These are phyloP conservation scores for Biscogniauxia marginata DNA, from an alignment of 2,329 filamentous ascomycete genomes.

Conservation along the genomic window DNA sequence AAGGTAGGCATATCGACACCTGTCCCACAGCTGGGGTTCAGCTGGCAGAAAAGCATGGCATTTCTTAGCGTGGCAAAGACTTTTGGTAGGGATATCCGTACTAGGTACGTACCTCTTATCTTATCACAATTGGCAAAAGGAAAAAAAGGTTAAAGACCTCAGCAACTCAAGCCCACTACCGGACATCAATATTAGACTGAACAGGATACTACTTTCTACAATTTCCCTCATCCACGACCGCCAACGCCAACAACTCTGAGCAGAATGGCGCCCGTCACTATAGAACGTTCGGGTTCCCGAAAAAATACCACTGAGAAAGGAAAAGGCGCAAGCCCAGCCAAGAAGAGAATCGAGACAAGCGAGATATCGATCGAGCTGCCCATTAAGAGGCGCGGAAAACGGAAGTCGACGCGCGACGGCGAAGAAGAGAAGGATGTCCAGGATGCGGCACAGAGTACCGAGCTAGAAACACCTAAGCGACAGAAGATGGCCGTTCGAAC, in stretches of 20 bases:
- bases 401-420: slow-evolving; percentile 12
- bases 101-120: too few relatives aligned
- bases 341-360: background rate
- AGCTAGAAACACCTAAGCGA: slow-evolving; percentile 15
- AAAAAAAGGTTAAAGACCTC: too few relatives aligned
- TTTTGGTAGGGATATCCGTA: too few relatives aligned
- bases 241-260: background rate
- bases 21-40: too few relatives aligned
- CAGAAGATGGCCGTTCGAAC: slow-evolving; percentile 26
- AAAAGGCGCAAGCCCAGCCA: background rate
- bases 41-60: too few relatives aligned
- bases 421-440: slow-evolving; percentile 2
- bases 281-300: slow-evolving; percentile 19
- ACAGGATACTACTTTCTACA: too few relatives aligned
- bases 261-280: slow-evolving; percentile 31
- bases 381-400: slow-evolving; percentile 17
- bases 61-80: too few relatives aligned
- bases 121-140: too few relatives aligned
- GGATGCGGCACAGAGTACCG: background rate
- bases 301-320: slow-evolving; percentile 6
- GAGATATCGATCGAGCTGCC: slow-evolving; percentile 13
- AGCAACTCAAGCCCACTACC: too few relatives aligned
- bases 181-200: too few relatives aligned
- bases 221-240: background rate
- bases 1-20: too few relatives aligned